Base-by-base conservation (phyloP, 305 asterid species). In the Rubia peregrina region DNA sequence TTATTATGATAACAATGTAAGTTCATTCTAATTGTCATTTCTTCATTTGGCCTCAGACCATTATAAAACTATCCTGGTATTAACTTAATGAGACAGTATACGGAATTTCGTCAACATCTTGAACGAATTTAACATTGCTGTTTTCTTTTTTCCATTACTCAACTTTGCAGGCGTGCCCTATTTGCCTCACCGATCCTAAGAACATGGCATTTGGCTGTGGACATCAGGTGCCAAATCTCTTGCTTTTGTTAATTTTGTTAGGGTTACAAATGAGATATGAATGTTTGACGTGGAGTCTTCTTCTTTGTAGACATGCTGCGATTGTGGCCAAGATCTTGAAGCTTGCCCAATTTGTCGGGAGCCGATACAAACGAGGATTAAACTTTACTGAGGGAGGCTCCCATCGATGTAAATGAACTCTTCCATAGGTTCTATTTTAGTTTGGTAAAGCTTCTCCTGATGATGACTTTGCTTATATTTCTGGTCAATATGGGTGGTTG, bases 151-250 rank as follows among this genome's bases (percentile, higher is more conserved):
- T 67, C 17, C 51, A 3, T 74, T 67, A 13, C 51, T 11, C 19
- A 6, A 63, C 40, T 76, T 70, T 46, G 68, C 90, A 92, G 98
- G 89, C 90, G 66, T 92, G 98, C 75, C 98, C 98, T 51, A 90
- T 92, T 77, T 92, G 98, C 86, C 77, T 90, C 36, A 81, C 85
- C 9, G 86, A 81, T 56, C 86, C 90, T 3, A 92, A 89, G 85
- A 78, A 92, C 79, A 86, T 92, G 97, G 98, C 98, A 16, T 92
- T 92, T 73, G 96, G 95, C 71, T 92, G 98, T 59, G 98, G 98
- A 73, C 98, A 92, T 81, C 98, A 92, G 97, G 98, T 92, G 76
- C 40, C 66, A 49, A 9, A 24, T 63, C 49, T 66, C 56, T 9
- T 71, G 7, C 68, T 16, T 68, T 68, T 70, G 42, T 36, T 57